Evolutionary conservation across 2,329 filamentous ascomycete species (phyloP).

Genomic region (Pseudogymnoascus sp.): DNA sequence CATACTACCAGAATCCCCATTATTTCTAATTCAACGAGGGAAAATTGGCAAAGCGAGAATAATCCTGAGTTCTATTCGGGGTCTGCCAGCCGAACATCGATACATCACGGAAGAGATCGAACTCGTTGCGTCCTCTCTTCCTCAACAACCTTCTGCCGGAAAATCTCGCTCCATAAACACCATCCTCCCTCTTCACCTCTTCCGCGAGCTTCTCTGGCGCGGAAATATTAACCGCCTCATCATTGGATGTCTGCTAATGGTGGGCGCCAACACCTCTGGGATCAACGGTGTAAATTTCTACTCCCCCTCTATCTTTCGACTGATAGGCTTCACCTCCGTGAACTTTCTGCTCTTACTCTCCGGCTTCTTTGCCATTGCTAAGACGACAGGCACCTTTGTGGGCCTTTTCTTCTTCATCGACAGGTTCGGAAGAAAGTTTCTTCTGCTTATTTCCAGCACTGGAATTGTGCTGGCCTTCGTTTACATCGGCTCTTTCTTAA

Average conservation of each 20-base stretch:
- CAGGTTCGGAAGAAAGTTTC: conserved; percentile 7
- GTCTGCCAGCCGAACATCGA: not conserved
- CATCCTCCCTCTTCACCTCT: not conserved
- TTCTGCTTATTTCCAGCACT: not conserved
- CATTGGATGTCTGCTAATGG: conserved; percentile 22
- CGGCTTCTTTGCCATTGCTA: conserved; percentile 14
- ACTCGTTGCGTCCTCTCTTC: not conserved
- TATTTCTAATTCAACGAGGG: conserved; percentile 47
- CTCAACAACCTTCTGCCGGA: not conserved
- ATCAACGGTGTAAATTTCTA: conserved; percentile 26
- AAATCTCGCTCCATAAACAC: not conserved
- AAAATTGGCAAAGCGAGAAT: not conserved
- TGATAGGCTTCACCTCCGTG: conserved; percentile 22
- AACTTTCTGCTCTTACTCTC: conserved; percentile 20
- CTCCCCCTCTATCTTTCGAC: conserved; percentile 21
- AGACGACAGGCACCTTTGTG: not conserved
- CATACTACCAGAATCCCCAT: conserved; percentile 64
- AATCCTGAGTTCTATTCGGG: conserved; percentile 1
- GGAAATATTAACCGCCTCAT: conserved; percentile 19
- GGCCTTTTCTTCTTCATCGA: conserved; percentile 3
- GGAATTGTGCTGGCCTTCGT: conserved; percentile 18
- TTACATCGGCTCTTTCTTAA: conserved; percentile 25
- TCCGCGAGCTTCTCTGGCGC: conserved; percentile 20
- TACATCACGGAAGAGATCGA: conserved; percentile 9
- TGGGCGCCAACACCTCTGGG: conserved; percentile 24